A percentile compares a stretch with the other conserved stretches of the same genome.
These are phyloP conservation scores for Boehmeria nivea DNA, from an alignment of 306 rosid genomes.

Conservation along the genomic window DNA sequence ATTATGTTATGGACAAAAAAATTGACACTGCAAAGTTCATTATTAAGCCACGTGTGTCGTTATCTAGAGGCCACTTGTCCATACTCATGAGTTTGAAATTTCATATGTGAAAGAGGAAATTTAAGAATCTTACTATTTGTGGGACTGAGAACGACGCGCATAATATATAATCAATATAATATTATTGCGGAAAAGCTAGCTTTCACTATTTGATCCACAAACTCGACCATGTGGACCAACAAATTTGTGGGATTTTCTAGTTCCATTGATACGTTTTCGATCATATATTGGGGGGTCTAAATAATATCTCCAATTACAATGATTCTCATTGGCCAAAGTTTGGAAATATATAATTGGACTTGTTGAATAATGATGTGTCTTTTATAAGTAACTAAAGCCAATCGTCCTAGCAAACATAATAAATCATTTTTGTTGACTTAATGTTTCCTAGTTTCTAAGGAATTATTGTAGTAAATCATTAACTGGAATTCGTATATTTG, in stretches of 20 bases:
- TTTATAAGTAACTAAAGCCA: background rate
- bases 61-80: constrained; percentile 4
- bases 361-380: background rate
- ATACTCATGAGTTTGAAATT: background rate
- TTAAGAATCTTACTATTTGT: background rate
- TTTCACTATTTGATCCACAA: background rate
- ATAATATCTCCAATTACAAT: background rate
- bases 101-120: background rate
- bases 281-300: background rate
- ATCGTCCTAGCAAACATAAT: too few relatives aligned
- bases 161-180: too few relatives aligned
- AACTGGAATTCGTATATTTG: too few relatives aligned
- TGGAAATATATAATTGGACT: background rate
- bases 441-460: too few relatives aligned
- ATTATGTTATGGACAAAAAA: too few relatives aligned
- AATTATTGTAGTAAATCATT: too few relatives aligned
- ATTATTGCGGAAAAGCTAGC: too few relatives aligned
- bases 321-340: background rate
- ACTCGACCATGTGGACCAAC: background rate
- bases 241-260: background rate
- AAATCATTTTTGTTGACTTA: too few relatives aligned
- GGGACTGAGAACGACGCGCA: background rate
- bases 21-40: too few relatives aligned
- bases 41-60: too few relatives aligned
- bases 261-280: background rate